Base-by-base conservation (phyloP, 2,329 filamentous ascomycete genomes). In the Alternaria triticimaculans region DNA sequence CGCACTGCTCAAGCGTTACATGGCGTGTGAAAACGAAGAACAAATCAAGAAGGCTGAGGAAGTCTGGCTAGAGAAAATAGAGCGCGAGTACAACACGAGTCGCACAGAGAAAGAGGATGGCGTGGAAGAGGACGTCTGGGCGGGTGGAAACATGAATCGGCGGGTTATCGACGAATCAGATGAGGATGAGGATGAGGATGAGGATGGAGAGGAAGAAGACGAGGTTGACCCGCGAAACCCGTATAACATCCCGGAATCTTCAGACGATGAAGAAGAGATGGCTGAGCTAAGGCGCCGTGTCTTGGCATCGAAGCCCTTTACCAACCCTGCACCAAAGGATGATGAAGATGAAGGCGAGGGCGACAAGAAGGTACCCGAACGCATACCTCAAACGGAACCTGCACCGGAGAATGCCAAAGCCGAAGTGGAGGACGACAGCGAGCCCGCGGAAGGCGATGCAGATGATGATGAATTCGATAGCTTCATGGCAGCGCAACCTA, bases 261-360 rank as follows among this genome's bases (percentile, higher is more conserved):
- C 88, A 30, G 92, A 92, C 60, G 91, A 97, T 61, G 93, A 96
- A 72, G 92, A 92, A 56, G 90, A 94, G 76, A 98, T 98, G 94
- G 94, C 93, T 37, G 94, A 97, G 75, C 90, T 99, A 56, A 88
- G 96, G 53, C 89, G 91, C 58, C 92, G 93, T 72, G 93, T 98
- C n/a, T 87, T 99, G 3, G 92, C 91, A 7, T 97, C 95, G 7
- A 97, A 95, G 76, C 89, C 94, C 0, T 99, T 99, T 74, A 83
- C 91, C 45, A 92, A 92, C 68, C 82, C 86, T 10, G 80, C 64
- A 51, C 82, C 49, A 72, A 80, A 69, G 33, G 63, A 67, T 33
- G 56, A 66, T 9, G 59, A 68, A 4, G 66, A 72, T 9, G 64
- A 68, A 8, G 72, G 74, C 14, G 70, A 86, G 65, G 64, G 69